These are phyloP conservation scores for Suhomyces sp. DNA, from an alignment of 805 yeast genomes.

Conservation along the genomic window DNA sequence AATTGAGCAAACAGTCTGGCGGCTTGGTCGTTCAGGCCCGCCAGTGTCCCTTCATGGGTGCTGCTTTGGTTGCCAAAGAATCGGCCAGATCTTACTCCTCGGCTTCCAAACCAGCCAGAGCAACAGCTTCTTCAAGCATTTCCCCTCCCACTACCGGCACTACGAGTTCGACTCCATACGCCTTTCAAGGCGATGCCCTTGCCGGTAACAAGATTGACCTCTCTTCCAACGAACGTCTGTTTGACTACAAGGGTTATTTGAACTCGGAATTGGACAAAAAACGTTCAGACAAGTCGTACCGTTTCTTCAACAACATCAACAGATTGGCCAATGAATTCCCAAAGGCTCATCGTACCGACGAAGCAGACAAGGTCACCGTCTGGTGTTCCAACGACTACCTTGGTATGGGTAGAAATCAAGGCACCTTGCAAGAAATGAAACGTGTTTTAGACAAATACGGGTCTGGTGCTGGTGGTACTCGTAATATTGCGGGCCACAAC, in stretches of 20 bases:
- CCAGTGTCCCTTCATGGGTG: conserved; percentile 89
- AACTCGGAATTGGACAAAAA: conserved; percentile 67
- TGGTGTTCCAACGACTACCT: conserved; percentile 99
- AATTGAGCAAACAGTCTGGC: conserved; percentile 45
- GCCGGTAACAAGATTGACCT: conserved; percentile 24
- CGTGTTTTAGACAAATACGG: conserved; percentile 84
- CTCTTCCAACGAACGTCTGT: conserved; percentile 50
- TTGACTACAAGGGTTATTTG: conserved; percentile 73
- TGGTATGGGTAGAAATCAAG: conserved; percentile 85
- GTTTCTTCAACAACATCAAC: conserved; percentile 96
- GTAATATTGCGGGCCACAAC: conserved; percentile 98
- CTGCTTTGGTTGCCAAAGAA: conserved; percentile 56
- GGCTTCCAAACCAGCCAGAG: conserved; percentile 45
- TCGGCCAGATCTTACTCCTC: conserved; percentile 43
- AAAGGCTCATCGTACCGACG: conserved; percentile 75
- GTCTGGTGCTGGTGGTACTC: conserved; percentile 98
- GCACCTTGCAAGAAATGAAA: conserved; percentile 75
- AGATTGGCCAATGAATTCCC: conserved; percentile 94
- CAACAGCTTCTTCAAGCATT: conserved; percentile 40
- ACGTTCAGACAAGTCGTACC: conserved; percentile 85
- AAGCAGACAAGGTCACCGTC: conserved; percentile 86
- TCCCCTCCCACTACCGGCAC: conserved; percentile 41
- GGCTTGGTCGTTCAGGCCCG: conserved; percentile 58
- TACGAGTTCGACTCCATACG: conserved; percentile 30
- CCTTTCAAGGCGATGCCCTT: conserved; percentile 30